These are phyloP conservation scores for Penicillium hordei DNA, from an alignment of 2,329 filamentous ascomycete genomes.

Conservation along the genomic window DNA sequence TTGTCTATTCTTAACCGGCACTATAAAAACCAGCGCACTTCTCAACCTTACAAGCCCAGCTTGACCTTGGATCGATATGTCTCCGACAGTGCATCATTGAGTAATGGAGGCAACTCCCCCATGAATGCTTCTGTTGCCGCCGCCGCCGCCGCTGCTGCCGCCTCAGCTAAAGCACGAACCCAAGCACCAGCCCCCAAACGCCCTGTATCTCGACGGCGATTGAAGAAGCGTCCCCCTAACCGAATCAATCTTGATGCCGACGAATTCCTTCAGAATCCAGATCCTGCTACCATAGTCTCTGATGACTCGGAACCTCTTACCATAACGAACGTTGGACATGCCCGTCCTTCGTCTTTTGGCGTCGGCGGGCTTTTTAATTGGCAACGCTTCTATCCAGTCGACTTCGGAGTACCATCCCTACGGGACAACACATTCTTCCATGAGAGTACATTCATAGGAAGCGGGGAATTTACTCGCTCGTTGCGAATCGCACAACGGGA, in stretches of 20 bases:
- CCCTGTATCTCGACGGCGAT: constrained; percentile 20
- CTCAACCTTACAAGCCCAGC: constrained; percentile 22
- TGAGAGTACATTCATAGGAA: constrained; percentile 57
- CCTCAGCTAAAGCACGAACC: not conserved
- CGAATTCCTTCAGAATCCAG: constrained; percentile 42
- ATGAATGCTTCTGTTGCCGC: not conserved
- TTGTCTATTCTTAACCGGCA: constrained; percentile 35
- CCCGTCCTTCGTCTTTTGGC: constrained; percentile 24
- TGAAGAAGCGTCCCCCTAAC: constrained; percentile 43
- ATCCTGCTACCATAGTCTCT: constrained; percentile 34
- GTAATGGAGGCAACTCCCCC: not conserved
- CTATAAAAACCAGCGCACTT: constrained; percentile 24
- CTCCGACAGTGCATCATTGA: constrained; percentile 14
- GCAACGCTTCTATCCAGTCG: constrained; percentile 51
- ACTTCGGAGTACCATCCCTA: constrained; percentile 55
- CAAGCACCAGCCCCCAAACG: constrained; percentile 1
- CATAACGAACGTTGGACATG: not conserved
- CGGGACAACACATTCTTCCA: constrained; percentile 56
- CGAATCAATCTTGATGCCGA: constrained; percentile 49
- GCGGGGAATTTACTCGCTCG: constrained; percentile 53
- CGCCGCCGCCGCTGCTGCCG: not conserved
- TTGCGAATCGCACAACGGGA: constrained; percentile 44
- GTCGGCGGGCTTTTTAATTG: constrained; percentile 49
- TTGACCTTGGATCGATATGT: constrained; percentile 41
- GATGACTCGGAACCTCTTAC: constrained; percentile 16